Evolutionary conservation across 2,329 filamentous ascomycete genomes (phyloP), one percentile per base, ranked within the genome.

Genomic region (Leptographium lundbergii): DNA sequence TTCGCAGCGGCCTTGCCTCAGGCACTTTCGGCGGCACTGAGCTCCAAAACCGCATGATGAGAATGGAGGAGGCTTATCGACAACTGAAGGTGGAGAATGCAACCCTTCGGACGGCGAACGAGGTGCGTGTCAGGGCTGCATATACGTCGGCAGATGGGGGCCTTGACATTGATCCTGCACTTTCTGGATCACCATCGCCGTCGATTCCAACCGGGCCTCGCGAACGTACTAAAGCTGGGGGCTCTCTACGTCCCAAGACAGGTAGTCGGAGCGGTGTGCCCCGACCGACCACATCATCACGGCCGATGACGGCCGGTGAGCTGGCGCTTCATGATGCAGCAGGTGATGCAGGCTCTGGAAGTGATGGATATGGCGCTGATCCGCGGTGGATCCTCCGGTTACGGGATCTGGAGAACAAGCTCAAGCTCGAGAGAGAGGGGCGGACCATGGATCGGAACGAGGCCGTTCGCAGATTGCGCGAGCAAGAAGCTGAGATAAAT

Each of bases 381-480:
- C 86, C 88, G 64, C 83, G 87, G 65, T 96, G 90, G 89, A 84
- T 95, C 63, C 82, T 95, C 63, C 77, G 94, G 7, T 77, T 97
- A 39, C 84, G 89, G 60, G 91, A 97, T 69, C 76, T 97, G 65
- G 94, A 99, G 75, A 81, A 86, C 64, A 84, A 95, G 65, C 77
- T 99, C 22, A 95, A 96, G 71, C 85, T 88, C 53, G 94, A 99
- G 74, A 77, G 94, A 17, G 94, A 97, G 71, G 91, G 86, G 1
- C 77, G 94, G 52, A 76, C 95, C 57, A 76, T 95, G 60, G 94
- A 99, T 72, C 83, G 94, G 4, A 87, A 81, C 54, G 91, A 90
- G 27, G 92, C 92, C 32, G 77, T 89, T 58, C 87, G 91, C 73
- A 77, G 92, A 57, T 73, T 96, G 0, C 86, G 90, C 60, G 87